Evolutionary conservation across 1,139 yeast genomes (phyloP).

Genomic region (Candida albicans): DNA sequence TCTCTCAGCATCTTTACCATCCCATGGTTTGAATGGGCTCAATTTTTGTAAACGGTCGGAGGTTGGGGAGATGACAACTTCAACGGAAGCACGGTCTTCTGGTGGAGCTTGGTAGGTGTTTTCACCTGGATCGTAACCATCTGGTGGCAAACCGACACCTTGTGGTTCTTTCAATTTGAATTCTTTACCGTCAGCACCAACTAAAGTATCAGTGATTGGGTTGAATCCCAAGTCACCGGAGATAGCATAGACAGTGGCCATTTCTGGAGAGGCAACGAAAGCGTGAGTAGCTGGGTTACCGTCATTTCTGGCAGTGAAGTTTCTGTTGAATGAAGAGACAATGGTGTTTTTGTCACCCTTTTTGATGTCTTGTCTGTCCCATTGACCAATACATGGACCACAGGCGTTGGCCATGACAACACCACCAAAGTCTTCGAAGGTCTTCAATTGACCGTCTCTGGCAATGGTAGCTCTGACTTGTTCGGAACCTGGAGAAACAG

Average conservation of each 20-base stretch:
- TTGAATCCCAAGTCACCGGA: constrained; percentile 88
- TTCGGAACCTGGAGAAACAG: constrained; percentile 98
- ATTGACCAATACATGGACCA: constrained; percentile 99
- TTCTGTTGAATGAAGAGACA: constrained; percentile 93
- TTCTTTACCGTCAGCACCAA: constrained; percentile 93
- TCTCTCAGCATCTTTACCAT: constrained; percentile 88
- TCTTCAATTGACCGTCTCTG: constrained; percentile 83
- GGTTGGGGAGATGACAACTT: constrained; percentile 77
- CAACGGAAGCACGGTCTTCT: constrained; percentile 72
- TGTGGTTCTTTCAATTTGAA: constrained; percentile 87
- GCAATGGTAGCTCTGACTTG: constrained; percentile 96
- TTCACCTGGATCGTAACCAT: constrained; percentile 92
- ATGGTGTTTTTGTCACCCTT: constrained; percentile 59
- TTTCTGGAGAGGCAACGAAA: constrained; percentile 93
- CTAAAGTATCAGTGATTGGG: constrained; percentile 78
- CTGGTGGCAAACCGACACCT: constrained; percentile 91
- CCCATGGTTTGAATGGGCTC: constrained; percentile 67
- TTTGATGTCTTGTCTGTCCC: constrained; percentile 63
- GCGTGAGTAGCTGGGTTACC: constrained; percentile 97
- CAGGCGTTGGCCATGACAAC: constrained; percentile 94
- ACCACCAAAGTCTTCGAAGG: constrained; percentile 84
- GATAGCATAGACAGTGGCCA: constrained; percentile 92
- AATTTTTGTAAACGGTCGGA: constrained; percentile 61
- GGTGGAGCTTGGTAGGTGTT: constrained; percentile 99
- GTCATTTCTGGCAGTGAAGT: constrained; percentile 95